phyloP scores from a whole-genome alignment of 2,329 filamentous ascomycete species.

The Trichoderma citrinoviride region DNA sequence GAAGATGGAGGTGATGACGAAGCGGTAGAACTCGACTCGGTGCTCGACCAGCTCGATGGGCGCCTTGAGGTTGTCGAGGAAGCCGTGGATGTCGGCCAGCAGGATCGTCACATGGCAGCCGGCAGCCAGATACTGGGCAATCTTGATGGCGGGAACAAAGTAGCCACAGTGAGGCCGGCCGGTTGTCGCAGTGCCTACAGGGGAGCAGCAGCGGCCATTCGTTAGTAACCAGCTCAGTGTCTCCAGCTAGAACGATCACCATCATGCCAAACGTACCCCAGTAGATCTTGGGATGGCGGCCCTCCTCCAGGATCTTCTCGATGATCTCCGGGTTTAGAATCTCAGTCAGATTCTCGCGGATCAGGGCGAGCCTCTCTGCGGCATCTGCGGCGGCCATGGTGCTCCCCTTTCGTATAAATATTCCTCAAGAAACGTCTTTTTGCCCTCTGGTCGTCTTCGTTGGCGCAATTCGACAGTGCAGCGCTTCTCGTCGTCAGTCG shows the following conservation, averaged over 20 bases:
- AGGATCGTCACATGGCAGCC: constrained; percentile 80
- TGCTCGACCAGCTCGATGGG: constrained; percentile 82
- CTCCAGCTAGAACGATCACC: too few relatives aligned
- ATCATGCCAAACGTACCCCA: constrained; percentile 55
- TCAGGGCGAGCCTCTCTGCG: constrained; percentile 69
- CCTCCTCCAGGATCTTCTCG: constrained; percentile 66
- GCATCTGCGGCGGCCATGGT: constrained; percentile 29
- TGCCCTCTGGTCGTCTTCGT: neutral
- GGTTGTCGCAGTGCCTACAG: constrained; percentile 70
- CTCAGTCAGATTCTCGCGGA: constrained; percentile 78
- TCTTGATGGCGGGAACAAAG: constrained; percentile 84
- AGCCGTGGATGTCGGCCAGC: constrained; percentile 72
- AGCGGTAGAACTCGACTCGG: constrained; percentile 80
- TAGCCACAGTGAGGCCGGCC: constrained; percentile 88
- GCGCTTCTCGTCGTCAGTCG: neutral
- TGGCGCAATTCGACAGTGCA: neutral
- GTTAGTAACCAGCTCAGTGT: neutral
- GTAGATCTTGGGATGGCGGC: constrained; percentile 75
- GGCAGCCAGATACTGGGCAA: constrained; percentile 81
- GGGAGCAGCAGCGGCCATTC: neutral
- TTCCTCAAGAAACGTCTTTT: neutral
- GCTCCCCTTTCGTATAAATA: neutral
- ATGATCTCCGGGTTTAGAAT: constrained; percentile 82
- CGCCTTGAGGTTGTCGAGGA: constrained; percentile 81
- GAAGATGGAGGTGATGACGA: constrained; percentile 70